These are phyloP conservation scores for Edaphochlamys debaryana DNA, from an alignment of 139 green algal species.

Conservation along the genomic window DNA sequence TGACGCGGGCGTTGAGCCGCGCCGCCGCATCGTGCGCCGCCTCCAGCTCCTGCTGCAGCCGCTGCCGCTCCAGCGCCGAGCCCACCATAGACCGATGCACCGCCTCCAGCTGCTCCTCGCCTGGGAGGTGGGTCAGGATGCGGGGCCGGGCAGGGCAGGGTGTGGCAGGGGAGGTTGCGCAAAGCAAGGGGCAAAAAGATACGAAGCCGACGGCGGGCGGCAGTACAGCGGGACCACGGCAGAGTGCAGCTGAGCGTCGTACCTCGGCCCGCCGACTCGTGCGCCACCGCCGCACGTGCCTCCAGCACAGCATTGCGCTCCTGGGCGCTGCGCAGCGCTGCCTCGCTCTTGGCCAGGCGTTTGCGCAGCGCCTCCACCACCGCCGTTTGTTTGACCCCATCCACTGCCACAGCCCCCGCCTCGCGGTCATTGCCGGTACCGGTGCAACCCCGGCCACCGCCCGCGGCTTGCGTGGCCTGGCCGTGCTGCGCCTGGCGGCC, in stretches of 20 bases:
- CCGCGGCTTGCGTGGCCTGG: no score
- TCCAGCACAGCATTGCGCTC: slow-evolving; percentile 58
- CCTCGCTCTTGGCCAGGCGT: slow-evolving; percentile 38
- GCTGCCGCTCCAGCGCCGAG: slow-evolving; percentile 22
- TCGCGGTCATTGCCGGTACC: no score
- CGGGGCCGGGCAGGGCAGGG: no score
- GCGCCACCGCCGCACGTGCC: slow-evolving; percentile 39
- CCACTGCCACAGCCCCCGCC: no score
- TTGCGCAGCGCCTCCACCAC: slow-evolving; percentile 19
- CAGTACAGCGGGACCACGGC: no score
- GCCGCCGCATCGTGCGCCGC: slow-evolving; percentile 49
- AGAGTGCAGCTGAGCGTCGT: no score
- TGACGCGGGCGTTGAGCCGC: slow-evolving; percentile 66
- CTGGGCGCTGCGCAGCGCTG: slow-evolving; percentile 24
- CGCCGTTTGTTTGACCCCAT: no score
- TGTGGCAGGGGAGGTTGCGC: no score
- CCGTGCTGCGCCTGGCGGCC: no score
- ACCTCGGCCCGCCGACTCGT: slow-evolving; percentile 33
- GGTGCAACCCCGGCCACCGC: not conserved
- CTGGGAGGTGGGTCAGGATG: not conserved
- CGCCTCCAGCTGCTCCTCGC: slow-evolving; percentile 50
- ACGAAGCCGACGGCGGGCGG: no score
- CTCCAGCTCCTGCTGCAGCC: slow-evolving; percentile 56
- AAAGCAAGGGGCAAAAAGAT: no score
- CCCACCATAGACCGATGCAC: slow-evolving; percentile 34